A percentile compares a stretch with the other conserved stretches of the same genome.
Conservation (phyloP, 345 rosid species). For the Gossypium sturtianum region DNA sequence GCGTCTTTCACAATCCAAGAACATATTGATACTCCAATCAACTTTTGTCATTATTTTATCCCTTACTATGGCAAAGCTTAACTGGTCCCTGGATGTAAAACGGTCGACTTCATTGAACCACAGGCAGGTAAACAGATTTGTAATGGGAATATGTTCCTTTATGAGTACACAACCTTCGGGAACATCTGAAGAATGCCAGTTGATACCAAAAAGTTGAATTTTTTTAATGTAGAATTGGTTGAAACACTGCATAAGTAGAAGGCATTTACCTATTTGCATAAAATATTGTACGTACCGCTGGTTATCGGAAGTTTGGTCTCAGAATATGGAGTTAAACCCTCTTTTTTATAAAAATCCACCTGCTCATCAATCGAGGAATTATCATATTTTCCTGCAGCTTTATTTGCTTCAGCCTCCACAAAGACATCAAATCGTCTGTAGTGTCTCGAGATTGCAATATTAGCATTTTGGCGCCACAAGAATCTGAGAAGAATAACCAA, state of each 20-base stretch:
- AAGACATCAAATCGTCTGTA: conserved; percentile 80
- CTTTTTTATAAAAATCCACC: conserved; percentile 64
- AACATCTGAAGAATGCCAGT: conserved; percentile 55
- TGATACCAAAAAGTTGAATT: background rate
- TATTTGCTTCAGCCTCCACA: conserved; percentile 86
- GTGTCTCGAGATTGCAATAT: conserved; percentile 77
- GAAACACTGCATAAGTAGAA: background rate
- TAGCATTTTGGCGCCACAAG: conserved; percentile 74
- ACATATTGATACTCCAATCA: conserved; percentile 69
- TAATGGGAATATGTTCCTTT: conserved; percentile 72
- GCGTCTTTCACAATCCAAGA: conserved; percentile 88
- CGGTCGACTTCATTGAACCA: conserved; percentile 96
- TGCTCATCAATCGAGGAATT: conserved; percentile 77
- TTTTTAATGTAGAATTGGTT: background rate
- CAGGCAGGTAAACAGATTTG: conserved; percentile 76
- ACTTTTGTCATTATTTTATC: conserved; percentile 70
- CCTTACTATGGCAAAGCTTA: conserved; percentile 82
- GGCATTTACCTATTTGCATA: background rate
- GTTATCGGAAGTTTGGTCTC: conserved; percentile 79
- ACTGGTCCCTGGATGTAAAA: conserved; percentile 85
- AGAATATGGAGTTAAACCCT: conserved; percentile 78
- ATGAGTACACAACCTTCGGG: conserved; percentile 95
- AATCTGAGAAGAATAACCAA: conserved; percentile 38
- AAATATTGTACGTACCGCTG: conserved; percentile 49
- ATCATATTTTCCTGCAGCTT: conserved; percentile 78